These are phyloP conservation scores for Candida odintsovae DNA, from an alignment of 805 yeast genomes.

Conservation along the genomic window DNA sequence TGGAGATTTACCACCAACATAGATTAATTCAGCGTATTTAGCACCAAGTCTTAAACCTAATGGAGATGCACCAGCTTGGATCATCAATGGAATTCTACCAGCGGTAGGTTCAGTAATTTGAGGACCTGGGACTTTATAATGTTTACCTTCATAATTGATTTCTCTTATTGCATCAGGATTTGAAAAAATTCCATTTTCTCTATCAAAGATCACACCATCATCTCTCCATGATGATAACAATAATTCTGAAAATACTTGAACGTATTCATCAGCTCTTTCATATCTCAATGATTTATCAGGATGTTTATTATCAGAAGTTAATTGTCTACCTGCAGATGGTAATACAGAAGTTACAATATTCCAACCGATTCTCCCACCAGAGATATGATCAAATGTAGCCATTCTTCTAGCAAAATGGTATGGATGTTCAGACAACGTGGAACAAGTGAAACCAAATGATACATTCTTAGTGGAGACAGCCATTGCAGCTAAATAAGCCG, in stretches of 20 bases:
- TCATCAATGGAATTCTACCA: slow-evolving; percentile 33
- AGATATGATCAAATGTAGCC: slow-evolving; percentile 35
- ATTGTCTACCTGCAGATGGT: slow-evolving; percentile 33
- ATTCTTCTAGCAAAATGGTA: slow-evolving; percentile 32
- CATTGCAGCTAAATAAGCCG: slow-evolving; percentile 32
- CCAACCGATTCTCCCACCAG: slow-evolving; percentile 37
- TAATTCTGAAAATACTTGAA: slow-evolving; percentile 1
- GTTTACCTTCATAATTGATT: slow-evolving; percentile 31
- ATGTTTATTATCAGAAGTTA: slow-evolving; percentile 26
- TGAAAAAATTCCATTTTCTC: slow-evolving; percentile 22
- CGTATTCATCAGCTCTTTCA: slow-evolving; percentile 9
- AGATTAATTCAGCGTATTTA: slow-evolving; percentile 32
- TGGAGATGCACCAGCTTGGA: slow-evolving; percentile 35
- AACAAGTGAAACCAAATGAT: slow-evolving; percentile 31
- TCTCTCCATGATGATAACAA: slow-evolving; percentile 3
- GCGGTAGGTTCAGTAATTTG: slow-evolving; percentile 29
- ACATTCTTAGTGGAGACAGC: slow-evolving; percentile 33
- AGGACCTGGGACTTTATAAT: slow-evolving; percentile 32
- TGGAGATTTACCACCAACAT: slow-evolving; percentile 28
- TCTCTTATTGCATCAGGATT: slow-evolving; percentile 30
- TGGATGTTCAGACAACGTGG: slow-evolving; percentile 34
- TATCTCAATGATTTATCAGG: slow-evolving; percentile 35
- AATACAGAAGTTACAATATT: slow-evolving; percentile 33
- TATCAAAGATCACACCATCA: slow-evolving; percentile 18
- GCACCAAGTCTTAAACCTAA: slow-evolving; percentile 33